These are phyloP conservation scores for Tricholoma hemisulphureum DNA, from an alignment of 768 basidiomycete species.

Conservation along the genomic window DNA sequence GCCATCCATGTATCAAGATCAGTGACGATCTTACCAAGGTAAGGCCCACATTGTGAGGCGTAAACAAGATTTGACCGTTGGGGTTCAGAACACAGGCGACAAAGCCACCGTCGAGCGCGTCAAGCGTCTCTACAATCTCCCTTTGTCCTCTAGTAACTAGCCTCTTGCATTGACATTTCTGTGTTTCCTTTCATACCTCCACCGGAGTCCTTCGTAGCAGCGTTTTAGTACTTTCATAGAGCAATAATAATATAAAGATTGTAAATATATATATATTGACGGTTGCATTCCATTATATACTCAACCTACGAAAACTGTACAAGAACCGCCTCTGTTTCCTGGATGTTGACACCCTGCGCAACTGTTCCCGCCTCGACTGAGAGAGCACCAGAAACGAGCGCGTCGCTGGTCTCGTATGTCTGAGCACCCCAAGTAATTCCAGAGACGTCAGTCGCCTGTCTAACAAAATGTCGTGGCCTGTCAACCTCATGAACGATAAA, in stretches of 20 bases:
- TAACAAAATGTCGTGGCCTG: slow-evolving; percentile 15
- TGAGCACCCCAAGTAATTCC: slow-evolving; percentile 59
- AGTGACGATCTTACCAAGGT: slow-evolving; percentile 89
- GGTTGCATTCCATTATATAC: not conserved
- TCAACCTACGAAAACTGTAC: slow-evolving; percentile 28
- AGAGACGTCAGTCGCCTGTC: slow-evolving; percentile 48
- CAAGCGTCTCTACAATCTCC: slow-evolving; percentile 50
- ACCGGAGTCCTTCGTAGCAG: not conserved
- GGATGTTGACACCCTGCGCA: slow-evolving; percentile 41
- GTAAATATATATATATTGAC: not conserved
- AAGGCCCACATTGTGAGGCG: slow-evolving; percentile 6
- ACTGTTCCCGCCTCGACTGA: slow-evolving; percentile 28
- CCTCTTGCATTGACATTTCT: not conserved
- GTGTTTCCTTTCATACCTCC: not conserved
- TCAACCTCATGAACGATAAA: not conserved
- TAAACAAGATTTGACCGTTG: not conserved
- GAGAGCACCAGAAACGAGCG: slow-evolving; percentile 36
- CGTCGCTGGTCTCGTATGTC: slow-evolving; percentile 53
- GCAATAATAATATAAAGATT: not conserved
- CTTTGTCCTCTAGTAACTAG: not conserved
- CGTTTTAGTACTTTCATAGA: not conserved
- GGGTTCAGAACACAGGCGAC: slow-evolving; percentile 67
- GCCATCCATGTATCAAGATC: slow-evolving; percentile 83
- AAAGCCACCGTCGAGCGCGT: slow-evolving; percentile 54
- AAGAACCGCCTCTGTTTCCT: slow-evolving; percentile 48